These are phyloP conservation scores for Aspergillus spinulosporus DNA, from an alignment of 2,329 filamentous ascomycete species.

Conservation along the genomic window DNA sequence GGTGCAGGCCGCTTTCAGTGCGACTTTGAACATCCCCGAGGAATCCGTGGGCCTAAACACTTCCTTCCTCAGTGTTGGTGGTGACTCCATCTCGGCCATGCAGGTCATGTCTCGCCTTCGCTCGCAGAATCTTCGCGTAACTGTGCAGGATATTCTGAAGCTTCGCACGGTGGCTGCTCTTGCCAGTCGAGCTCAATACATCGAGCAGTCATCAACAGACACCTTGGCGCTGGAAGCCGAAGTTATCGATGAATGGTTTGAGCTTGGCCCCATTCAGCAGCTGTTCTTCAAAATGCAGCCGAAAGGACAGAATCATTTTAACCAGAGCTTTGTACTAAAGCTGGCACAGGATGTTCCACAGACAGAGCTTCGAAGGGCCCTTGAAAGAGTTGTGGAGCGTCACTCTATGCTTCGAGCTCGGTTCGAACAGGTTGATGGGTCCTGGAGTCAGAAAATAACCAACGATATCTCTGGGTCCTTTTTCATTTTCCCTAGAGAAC, in stretches of 20 bases:
- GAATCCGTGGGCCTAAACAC: too few species aligned
- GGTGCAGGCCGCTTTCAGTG: too few species aligned
- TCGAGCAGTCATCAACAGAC: too few species aligned
- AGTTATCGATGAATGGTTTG: neutral
- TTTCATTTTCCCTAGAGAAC: too few species aligned
- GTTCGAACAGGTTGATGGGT: neutral
- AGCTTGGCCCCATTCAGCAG: neutral
- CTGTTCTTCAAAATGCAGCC: neutral
- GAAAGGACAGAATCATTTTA: neutral
- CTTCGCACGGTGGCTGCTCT: conserved; percentile 40
- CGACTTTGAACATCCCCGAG: too few species aligned
- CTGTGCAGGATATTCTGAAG: conserved; percentile 46
- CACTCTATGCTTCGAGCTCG: neutral
- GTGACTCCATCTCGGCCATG: conserved; percentile 52
- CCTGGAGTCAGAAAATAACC: neutral
- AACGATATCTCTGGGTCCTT: neutral
- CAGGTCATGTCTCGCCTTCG: conserved; percentile 45
- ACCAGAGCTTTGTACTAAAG: neutral
- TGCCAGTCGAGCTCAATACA: neutral
- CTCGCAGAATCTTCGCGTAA: conserved; percentile 42
- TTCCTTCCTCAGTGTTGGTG: conserved; percentile 47
- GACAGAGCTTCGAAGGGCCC: neutral
- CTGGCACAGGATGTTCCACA: neutral
- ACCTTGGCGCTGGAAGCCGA: too few species aligned
- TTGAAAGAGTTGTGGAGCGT: neutral